Conservation (phyloP, 306 rosid species). For the Cercis canadensis region DNA sequence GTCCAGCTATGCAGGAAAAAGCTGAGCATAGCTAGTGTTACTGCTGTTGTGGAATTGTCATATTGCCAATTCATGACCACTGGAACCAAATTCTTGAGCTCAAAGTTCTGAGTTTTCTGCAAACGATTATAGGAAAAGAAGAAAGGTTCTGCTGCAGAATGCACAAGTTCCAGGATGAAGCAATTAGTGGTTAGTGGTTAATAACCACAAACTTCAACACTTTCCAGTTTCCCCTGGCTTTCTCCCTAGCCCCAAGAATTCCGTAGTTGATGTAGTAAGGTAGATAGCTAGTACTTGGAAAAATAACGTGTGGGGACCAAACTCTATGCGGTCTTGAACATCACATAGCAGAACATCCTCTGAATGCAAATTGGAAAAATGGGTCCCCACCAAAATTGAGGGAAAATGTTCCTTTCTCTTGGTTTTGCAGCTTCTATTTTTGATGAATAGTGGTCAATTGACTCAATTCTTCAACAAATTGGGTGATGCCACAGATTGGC, state of each 20-base stretch:
- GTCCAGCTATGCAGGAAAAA: too few species aligned
- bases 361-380: conserved; percentile 9
- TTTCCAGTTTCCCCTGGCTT: too few species aligned
- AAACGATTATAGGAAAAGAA: too few species aligned
- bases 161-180: conserved; percentile 39
- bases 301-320: conserved; percentile 19
- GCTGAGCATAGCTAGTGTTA: too few species aligned
- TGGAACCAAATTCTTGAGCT: too few species aligned
- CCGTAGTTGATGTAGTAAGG: not conserved
- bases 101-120: too few species aligned
- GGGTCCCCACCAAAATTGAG: conserved; percentile 42
- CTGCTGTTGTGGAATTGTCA: too few species aligned
- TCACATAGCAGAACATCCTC: conserved; percentile 5
- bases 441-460: conserved; percentile 15
- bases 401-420: conserved; percentile 35
- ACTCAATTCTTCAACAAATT: conserved; percentile 18
- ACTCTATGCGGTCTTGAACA: conserved; percentile 1
- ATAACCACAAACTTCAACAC: too few species aligned
- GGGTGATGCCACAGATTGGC: not conserved
- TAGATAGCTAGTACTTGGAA: too few species aligned
- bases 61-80: too few species aligned
- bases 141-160: too few species aligned
- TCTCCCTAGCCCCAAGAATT: conserved; percentile 28
- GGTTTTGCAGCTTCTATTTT: conserved; percentile 32
- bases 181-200: conserved; percentile 6